Percentiles rank a stretch among this genome's conserved stretches.
These are phyloP conservation scores for Arabis alpina DNA, from an alignment of 345 rosid species.

Conservation along the genomic window DNA sequence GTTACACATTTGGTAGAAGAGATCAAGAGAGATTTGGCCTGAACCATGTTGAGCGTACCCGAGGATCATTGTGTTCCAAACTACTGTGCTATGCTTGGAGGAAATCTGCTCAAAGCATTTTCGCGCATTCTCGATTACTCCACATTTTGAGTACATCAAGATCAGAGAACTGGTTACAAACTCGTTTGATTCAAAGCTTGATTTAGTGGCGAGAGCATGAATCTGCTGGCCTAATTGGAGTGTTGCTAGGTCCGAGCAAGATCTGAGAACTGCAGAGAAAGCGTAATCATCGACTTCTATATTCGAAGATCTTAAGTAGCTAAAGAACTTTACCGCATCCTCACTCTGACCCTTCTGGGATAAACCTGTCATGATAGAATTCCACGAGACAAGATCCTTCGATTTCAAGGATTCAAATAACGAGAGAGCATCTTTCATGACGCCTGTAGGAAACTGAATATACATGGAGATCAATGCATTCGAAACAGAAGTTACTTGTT, in stretches of 20 bases:
- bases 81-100: conserved; percentile 54
- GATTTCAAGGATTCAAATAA: conserved; percentile 57
- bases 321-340: conserved; percentile 58
- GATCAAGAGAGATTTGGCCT: conserved; percentile 59
- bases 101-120: conserved; percentile 59
- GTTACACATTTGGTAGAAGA: conserved; percentile 62
- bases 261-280: conserved; percentile 74
- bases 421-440: conserved; percentile 57
- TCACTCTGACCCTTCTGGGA: conserved; percentile 63
- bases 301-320: conserved; percentile 51
- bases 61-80: conserved; percentile 76
- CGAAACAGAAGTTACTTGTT: conserved; percentile 53
- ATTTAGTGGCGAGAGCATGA: conserved; percentile 59
- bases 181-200: conserved; percentile 59
- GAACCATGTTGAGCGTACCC: conserved; percentile 82
- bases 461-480: conserved; percentile 74
- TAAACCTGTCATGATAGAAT: conserved; percentile 68
- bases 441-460: conserved; percentile 48
- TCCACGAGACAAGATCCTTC: conserved; percentile 79
- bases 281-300: conserved; percentile 67
- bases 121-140: conserved; percentile 60
- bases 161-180: conserved; percentile 79
- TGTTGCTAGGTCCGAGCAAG: conserved; percentile 77
- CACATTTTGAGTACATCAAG: conserved; percentile 82
- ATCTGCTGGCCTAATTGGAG: conserved; percentile 73